Evolutionary conservation across 768 basidiomycete genomes (phyloP), one percentile per base, ranked within the genome.

Genomic region (Steccherinum ochraceum): DNA sequence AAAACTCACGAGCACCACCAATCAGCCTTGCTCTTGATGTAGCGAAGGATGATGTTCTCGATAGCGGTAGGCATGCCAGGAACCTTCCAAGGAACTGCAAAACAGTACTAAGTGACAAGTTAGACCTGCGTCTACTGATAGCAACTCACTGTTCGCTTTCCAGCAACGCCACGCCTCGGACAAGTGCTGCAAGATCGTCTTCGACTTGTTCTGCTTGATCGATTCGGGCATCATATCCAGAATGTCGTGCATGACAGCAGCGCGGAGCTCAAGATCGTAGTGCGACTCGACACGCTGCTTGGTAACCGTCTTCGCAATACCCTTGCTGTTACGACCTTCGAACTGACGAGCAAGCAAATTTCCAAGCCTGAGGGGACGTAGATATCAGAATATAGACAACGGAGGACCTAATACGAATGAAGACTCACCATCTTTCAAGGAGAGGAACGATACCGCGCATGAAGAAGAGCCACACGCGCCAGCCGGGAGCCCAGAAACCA

Each of bases 171-270:
- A 98, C 10, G 95, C 96, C 66, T 98, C 96, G 2, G 94, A 96
- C 58, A 98, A 71, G 66, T 98, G 96, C 67, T 99, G 96, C 64
- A 99, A 64, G 57, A 99, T 98, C 11, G 96, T 98, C 76, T 99
- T 99, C n/a, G 93, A 84, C 75, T 99, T 98, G 72, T 98, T 99
- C 70, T 94, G 93, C 71, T 94, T 94, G 75, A 98, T 94, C 2
- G 90, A 93, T 68, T 98, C 96, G 5, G 96, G 96, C 95, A 98
- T 97, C 95, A 98, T 97, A 73, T 98, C 95, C 59, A 99, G 75
- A 59, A 99, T 98, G 68, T 99, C 95, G 71, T 97, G 95, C 96
- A 99, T 98, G 61, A 99, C 95, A 44, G 96, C 94, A 0, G 96
- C 96, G 49, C 96, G 86, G 41, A 99, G 73, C 65, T 99, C 96